Evolutionary conservation across 2,329 filamentous ascomycete genomes (phyloP).

Genomic region (Aaosphaeria arxii): DNA sequence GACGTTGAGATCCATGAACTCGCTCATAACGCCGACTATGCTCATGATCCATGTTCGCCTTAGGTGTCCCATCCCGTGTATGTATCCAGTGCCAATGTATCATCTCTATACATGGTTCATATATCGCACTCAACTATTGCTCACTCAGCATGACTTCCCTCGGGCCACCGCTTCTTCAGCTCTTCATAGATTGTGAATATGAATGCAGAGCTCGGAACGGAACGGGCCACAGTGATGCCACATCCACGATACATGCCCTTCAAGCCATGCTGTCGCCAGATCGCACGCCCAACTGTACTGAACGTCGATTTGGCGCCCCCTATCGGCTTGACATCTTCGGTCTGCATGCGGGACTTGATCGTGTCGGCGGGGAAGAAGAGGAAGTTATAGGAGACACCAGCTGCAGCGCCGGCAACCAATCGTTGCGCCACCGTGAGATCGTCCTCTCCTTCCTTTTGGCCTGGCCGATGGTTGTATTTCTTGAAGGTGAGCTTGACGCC

Average conservation of each 20-base stretch:
- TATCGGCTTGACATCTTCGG: slow-evolving; percentile 62
- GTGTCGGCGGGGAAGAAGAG: slow-evolving; percentile 97
- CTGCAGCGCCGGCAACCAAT: slow-evolving; percentile 79
- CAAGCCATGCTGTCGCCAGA: slow-evolving; percentile 83
- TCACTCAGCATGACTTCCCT: slow-evolving; percentile 1
- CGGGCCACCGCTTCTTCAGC: slow-evolving; percentile 56
- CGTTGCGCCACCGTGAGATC: slow-evolving; percentile 80
- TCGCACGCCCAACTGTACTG: slow-evolving; percentile 62
- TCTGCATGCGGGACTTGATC: slow-evolving; percentile 97
- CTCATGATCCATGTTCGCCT: not conserved
- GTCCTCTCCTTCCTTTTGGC: slow-evolving; percentile 43
- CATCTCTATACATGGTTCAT: too few relatives aligned
- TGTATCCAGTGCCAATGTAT: not conserved
- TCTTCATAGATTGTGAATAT: slow-evolving; percentile 96
- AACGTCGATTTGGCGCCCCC: slow-evolving; percentile 63
- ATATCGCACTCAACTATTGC: too few relatives aligned
- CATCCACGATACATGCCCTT: slow-evolving; percentile 89
- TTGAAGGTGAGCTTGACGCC: slow-evolving; percentile 67
- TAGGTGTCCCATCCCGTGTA: not conserved
- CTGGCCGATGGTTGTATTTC: slow-evolving; percentile 32
- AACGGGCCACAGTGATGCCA: slow-evolving; percentile 83
- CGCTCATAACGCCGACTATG: not conserved
- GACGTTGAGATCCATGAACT: too few relatives aligned
- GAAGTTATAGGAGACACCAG: slow-evolving; percentile 94
- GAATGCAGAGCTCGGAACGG: slow-evolving; percentile 93